Conservation (phyloP, 2,329 filamentous ascomycete genomes). For the Calycina marina region DNA sequence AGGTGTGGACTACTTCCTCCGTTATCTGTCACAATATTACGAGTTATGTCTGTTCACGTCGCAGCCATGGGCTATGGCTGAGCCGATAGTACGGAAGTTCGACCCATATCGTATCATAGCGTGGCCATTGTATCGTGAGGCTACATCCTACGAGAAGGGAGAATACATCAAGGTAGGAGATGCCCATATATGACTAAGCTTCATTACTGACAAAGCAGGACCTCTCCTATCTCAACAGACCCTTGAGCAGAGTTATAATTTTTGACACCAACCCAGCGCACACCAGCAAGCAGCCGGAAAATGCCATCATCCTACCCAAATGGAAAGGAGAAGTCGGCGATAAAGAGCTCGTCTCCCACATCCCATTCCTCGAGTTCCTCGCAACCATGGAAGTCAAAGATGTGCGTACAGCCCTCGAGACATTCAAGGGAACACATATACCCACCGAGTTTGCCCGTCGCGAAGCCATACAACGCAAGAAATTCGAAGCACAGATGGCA, state of each 20-base stretch:
- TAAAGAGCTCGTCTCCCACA: conserved; percentile 72
- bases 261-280: conserved; percentile 76
- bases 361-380: conserved; percentile 95
- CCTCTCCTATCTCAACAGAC: conserved; percentile 92
- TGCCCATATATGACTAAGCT: not conserved
- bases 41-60: conserved; percentile 93
- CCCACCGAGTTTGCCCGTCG: conserved; percentile 79
- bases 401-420: conserved; percentile 72
- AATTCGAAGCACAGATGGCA: conserved; percentile 67
- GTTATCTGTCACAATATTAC: conserved; percentile 95
- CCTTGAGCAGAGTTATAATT: conserved; percentile 88
- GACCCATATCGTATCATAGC: conserved; percentile 92
- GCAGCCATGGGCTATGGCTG: conserved; percentile 68
- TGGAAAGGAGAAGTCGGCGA: conserved; percentile 79
- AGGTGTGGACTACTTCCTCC: conserved; percentile 91
- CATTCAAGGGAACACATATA: conserved; percentile 79
- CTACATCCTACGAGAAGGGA: conserved; percentile 92
- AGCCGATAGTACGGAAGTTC: conserved; percentile 81
- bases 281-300: conserved; percentile 84
- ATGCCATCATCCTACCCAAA: conserved; percentile 79
- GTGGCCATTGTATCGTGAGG: conserved; percentile 89
- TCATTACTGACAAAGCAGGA: conserved; percentile 41
- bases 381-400: conserved; percentile 86
- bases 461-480: conserved; percentile 71
- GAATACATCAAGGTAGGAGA: conserved; percentile 78